These are phyloP conservation scores for Trametes villosa DNA, from an alignment of 768 basidiomycete species.

Conservation along the genomic window DNA sequence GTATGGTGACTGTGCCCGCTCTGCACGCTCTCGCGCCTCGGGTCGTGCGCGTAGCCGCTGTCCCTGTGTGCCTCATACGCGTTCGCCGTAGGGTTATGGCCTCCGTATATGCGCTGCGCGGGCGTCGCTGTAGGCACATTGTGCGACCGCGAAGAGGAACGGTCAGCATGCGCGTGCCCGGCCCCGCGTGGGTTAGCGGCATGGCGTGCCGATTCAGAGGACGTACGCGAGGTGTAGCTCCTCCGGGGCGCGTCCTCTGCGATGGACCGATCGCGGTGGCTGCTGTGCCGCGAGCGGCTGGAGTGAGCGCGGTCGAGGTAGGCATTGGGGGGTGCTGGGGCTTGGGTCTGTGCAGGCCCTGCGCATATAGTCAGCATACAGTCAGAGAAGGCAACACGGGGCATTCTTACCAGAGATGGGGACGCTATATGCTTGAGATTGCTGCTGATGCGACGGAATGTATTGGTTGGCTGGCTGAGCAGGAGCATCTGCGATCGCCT, in stretches of 20 bases:
- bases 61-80: not conserved
- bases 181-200: not conserved
- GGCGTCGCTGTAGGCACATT: not conserved
- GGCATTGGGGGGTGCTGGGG: not conserved
- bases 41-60: not conserved
- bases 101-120: conserved; percentile 4
- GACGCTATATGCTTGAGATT: conserved; percentile 10
- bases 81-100: not conserved
- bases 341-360: not conserved
- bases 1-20: conserved; percentile 4
- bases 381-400: not conserved
- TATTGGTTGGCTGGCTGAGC: conserved; percentile 6
- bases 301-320: conserved; percentile 6
- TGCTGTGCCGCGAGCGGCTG: conserved; percentile 4
- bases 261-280: conserved; percentile 3
- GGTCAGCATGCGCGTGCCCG: conserved; percentile 5
- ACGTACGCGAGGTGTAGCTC: conserved; percentile 10
- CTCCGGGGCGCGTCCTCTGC: conserved; percentile 15
- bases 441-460: not conserved
- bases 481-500: conserved; percentile 10
- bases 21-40: conserved; percentile 7
- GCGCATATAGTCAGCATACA: not conserved
- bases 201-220: not conserved
- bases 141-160: not conserved
- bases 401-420: conserved; percentile 3